Evolutionary conservation across 441 rosid species (phyloP).

Genomic region (Biscutella laevigata): DNA sequence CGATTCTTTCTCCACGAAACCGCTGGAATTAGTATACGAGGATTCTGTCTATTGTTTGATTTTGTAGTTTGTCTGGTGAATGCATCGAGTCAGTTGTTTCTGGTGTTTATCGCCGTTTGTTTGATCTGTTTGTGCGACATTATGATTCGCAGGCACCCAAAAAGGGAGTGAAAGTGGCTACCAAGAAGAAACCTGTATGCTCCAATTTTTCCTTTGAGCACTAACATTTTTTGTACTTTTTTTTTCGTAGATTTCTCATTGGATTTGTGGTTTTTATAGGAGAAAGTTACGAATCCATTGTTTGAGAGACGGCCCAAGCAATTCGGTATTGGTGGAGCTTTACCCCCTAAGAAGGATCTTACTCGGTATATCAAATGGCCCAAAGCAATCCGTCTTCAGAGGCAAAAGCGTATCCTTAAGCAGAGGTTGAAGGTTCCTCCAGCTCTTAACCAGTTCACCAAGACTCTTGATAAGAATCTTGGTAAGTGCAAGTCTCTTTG

Average conservation of each 20-base stretch:
- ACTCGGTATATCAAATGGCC: constrained; percentile 78
- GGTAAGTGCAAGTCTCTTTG: constrained; percentile 33
- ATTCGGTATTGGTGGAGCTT: constrained; percentile 87
- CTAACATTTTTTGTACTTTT: background rate
- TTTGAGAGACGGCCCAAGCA: constrained; percentile 84
- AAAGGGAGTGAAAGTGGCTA: constrained; percentile 39
- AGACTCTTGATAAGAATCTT: constrained; percentile 86
- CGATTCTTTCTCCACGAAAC: no score
- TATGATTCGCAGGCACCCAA: constrained; percentile 34
- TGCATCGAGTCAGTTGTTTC: background rate
- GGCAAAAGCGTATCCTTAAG: constrained; percentile 76
- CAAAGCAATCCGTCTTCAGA: constrained; percentile 68
- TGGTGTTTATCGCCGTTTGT: background rate
- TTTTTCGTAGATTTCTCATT: background rate
- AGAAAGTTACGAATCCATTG: constrained; percentile 70
- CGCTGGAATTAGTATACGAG: background rate
- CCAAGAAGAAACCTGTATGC: constrained; percentile 40
- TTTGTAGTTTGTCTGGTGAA: background rate
- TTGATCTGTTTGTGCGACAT: background rate
- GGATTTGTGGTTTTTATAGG: constrained; percentile 25
- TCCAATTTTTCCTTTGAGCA: background rate
- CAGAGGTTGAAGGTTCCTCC: constrained; percentile 95
- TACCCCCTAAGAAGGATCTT: constrained; percentile 79
- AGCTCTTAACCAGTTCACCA: constrained; percentile 77
- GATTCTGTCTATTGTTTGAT: background rate